Percentiles rank a stretch among this genome's conserved stretches.
phyloP scores from a whole-genome alignment of 2,329 filamentous ascomycete species.

The Colletotrichum navitas region DNA sequence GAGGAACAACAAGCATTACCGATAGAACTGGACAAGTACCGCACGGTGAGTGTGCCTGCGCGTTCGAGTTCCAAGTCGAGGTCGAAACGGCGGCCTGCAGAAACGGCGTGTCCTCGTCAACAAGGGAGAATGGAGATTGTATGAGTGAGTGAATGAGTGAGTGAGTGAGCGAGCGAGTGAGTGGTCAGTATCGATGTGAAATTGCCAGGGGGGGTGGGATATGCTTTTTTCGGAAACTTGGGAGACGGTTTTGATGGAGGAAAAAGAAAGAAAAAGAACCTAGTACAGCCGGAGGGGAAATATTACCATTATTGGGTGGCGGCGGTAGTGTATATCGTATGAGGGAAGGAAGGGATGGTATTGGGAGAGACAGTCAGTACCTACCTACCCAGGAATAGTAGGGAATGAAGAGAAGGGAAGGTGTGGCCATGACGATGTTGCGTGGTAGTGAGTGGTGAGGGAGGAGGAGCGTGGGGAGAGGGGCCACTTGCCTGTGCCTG shows the following conservation, averaged over 20 bases:
- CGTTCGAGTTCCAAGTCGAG: neutral
- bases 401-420: neutral
- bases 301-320: neutral
- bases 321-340: neutral
- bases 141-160: neutral
- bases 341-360: neutral
- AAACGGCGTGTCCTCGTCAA: neutral
- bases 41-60: no score
- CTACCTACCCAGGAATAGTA: no score
- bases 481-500: neutral
- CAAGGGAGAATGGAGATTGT: neutral
- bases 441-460: neutral
- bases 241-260: conserved; percentile 9
- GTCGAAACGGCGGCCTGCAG: conserved; percentile 16
- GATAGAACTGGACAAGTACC: neutral
- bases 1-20: neutral
- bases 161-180: no score
- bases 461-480: neutral
- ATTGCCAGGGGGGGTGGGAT: conserved; percentile 3
- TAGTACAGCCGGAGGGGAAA: no score
- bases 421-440: neutral
- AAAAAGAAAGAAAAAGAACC: conserved; percentile 13
- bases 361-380: neutral
- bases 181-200: conserved; percentile 12
- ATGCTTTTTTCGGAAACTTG: conserved; percentile 21